Evolutionary conservation across 768 basidiomycete species (phyloP).

Genomic region (Trametes cubensis): DNA sequence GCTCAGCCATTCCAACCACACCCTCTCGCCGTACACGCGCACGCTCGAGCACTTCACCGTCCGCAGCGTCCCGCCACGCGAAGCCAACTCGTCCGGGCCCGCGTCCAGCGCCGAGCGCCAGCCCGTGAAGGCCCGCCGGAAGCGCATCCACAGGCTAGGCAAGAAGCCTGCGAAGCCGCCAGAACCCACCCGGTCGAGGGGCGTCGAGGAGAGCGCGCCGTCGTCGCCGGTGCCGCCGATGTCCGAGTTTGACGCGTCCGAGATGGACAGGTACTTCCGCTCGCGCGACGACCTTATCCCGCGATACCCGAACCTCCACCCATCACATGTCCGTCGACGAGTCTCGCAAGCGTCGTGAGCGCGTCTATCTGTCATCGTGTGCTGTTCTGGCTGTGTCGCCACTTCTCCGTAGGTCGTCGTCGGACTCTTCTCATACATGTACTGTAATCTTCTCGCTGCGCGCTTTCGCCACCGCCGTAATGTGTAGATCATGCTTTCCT

Average conservation of each 20-base stretch:
- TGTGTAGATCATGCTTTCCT: constrained; percentile 22
- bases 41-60: constrained; percentile 91
- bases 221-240: constrained; percentile 41
- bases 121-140: constrained; percentile 73
- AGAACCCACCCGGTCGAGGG: neutral
- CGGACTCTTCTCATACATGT: constrained; percentile 16
- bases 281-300: constrained; percentile 36
- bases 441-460: constrained; percentile 19
- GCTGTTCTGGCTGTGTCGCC: neutral
- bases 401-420: neutral
- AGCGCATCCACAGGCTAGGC: constrained; percentile 66
- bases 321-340: constrained; percentile 29
- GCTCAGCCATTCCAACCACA: constrained; percentile 88
- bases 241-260: constrained; percentile 68
- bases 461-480: constrained; percentile 14
- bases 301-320: constrained; percentile 31
- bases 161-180: constrained; percentile 30
- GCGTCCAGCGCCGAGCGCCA: constrained; percentile 46
- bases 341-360: constrained; percentile 19
- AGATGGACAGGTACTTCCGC: constrained; percentile 78
- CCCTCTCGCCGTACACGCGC: constrained; percentile 90
- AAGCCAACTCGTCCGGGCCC: constrained; percentile 37
- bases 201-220: constrained; percentile 19
- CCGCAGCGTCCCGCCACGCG: constrained; percentile 77
- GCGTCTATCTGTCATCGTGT: no score